Conservation (phyloP, 768 basidiomycete species). For the Mycena leptocephala region DNA sequence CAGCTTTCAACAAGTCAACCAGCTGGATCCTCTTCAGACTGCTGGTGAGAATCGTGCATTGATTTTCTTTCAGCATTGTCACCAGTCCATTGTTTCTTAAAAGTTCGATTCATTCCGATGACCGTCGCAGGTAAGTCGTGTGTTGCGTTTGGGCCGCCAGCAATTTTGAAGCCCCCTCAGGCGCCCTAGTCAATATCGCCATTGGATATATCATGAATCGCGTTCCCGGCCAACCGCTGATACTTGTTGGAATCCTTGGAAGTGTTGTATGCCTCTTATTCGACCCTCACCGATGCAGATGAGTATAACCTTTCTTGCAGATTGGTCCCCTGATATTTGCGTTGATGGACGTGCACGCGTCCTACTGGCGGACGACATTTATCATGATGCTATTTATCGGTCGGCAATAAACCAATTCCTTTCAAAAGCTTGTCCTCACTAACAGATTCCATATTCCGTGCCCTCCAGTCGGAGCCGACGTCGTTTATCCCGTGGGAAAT, state of each 20-base stretch:
- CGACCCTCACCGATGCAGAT: neutral
- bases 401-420: neutral
- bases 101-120: conserved; percentile 51
- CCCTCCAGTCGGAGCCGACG: conserved; percentile 43
- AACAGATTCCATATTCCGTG: neutral
- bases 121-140: conserved; percentile 40
- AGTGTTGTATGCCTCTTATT: conserved; percentile 42
- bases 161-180: conserved; percentile 1
- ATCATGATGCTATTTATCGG: neutral
- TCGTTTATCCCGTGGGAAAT: conserved; percentile 51
- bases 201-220: conserved; percentile 41
- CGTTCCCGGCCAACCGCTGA: conserved; percentile 48
- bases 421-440: neutral
- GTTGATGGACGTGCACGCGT: conserved; percentile 46
- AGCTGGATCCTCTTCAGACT: conserved; percentile 48
- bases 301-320: conserved; percentile 31
- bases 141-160: neutral
- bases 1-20: conserved; percentile 51
- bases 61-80: neutral
- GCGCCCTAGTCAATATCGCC: conserved; percentile 38
- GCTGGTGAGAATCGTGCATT: conserved; percentile 25
- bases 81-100: too few relatives aligned
- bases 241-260: conserved; percentile 46
- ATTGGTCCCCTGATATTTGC: conserved; percentile 50
- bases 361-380: conserved; percentile 53